A percentile compares a stretch with the other conserved stretches of the same genome.
Evolutionary conservation across 192 early-diverging fungal genomes (phyloP).

Genomic region (Gaertneriomyces sp.): DNA sequence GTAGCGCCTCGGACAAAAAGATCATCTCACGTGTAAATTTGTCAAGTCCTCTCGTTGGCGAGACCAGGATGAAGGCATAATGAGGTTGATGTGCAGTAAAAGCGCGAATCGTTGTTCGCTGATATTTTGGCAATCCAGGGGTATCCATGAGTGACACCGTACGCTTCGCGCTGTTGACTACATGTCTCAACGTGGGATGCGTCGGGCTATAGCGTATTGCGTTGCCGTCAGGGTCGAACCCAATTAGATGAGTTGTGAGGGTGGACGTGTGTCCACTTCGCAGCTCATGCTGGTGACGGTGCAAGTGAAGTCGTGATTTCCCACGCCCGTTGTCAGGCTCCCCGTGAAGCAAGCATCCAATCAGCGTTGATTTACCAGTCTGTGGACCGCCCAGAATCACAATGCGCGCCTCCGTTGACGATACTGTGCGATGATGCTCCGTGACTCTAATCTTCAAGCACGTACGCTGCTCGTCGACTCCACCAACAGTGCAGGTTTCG

Average conservation of each 20-base stretch:
- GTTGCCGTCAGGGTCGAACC: conserved; percentile 69
- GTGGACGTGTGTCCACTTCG: conserved; percentile 86
- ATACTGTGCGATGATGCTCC: conserved; percentile 56
- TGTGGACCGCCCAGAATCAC: conserved; percentile 79
- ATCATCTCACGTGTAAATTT: too few relatives aligned
- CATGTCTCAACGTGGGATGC: conserved; percentile 77
- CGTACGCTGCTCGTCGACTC: conserved; percentile 12
- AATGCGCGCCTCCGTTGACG: conserved; percentile 74
- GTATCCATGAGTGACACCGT: conserved; percentile 87
- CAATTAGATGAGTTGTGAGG: conserved; percentile 80
- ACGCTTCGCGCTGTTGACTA: conserved; percentile 74
- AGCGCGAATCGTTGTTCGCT: conserved; percentile 84
- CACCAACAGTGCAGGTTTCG: conserved; percentile 38
- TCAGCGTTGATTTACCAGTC: conserved; percentile 78
- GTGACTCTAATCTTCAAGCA: conserved; percentile 61
- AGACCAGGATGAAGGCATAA: conserved; percentile 51
- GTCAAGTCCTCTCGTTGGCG: too few relatives aligned
- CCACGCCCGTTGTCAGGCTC: conserved; percentile 84
- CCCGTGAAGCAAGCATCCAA: conserved; percentile 77
- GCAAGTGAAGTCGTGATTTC: conserved; percentile 73
- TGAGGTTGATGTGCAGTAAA: conserved; percentile 78
- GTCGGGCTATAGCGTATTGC: conserved; percentile 76
- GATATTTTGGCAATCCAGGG: conserved; percentile 82
- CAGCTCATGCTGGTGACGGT: conserved; percentile 90
- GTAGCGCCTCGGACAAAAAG: too few relatives aligned